A percentile compares a stretch with the other conserved stretches of the same genome.
These are phyloP conservation scores for Metarhizium anisopliae DNA, from an alignment of 2,329 filamentous ascomycete species.

Conservation along the genomic window DNA sequence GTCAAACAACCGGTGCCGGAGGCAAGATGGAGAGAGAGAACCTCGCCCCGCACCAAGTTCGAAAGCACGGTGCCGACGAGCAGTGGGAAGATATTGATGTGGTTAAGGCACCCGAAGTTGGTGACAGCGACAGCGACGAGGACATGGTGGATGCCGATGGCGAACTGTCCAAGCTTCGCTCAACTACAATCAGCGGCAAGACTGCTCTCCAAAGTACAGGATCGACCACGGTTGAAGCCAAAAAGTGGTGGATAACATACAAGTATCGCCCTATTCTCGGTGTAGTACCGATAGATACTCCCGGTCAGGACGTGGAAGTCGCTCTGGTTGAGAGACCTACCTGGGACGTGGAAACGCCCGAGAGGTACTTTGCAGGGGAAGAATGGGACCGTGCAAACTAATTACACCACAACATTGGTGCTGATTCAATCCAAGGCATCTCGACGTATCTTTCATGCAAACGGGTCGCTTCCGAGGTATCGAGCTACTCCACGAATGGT, in stretches of 20 bases:
- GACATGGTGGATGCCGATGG: conserved; percentile 24
- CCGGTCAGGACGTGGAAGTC: conserved; percentile 55
- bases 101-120: conserved; percentile 27
- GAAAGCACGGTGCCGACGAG: conserved; percentile 29
- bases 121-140: conserved; percentile 28
- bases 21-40: conserved; percentile 39
- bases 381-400: conserved; percentile 35
- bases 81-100: conserved; percentile 30
- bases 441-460: neutral
- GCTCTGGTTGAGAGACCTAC: conserved; percentile 80
- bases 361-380: conserved; percentile 55
- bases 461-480: neutral
- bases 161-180: conserved; percentile 26
- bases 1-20: conserved; percentile 41
- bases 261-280: conserved; percentile 94
- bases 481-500: neutral
- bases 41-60: conserved; percentile 34
- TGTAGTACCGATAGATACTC: conserved; percentile 37
- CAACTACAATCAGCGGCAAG: conserved; percentile 12
- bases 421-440: neutral
- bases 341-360: conserved; percentile 72
- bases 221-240: conserved; percentile 17
- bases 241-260: conserved; percentile 69
- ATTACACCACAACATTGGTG: neutral
- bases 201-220: conserved; percentile 7